Percentiles rank a stretch among this genome's conserved stretches.
Conservation (phyloP, 495 filamentous ascomycete genomes). For the Penicillium longicatenatum region DNA sequence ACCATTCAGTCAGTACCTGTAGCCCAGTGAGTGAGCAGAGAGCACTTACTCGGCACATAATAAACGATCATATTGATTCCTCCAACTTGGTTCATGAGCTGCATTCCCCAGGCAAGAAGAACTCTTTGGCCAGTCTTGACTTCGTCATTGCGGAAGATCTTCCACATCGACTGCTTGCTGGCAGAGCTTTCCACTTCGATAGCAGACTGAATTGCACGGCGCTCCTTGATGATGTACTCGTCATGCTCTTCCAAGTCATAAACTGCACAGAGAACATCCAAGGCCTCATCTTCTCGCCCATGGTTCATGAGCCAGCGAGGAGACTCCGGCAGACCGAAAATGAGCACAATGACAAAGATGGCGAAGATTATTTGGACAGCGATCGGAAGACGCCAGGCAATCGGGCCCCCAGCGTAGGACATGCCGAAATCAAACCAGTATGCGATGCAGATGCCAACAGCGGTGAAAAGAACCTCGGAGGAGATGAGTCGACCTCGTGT, state of each 20-base stretch:
- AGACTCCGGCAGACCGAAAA: conserved; percentile 46
- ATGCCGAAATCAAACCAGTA: conserved; percentile 56
- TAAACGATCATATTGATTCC: conserved; percentile 59
- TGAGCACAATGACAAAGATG: conserved; percentile 39
- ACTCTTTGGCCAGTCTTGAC: conserved; percentile 56
- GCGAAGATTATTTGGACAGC: conserved; percentile 49
- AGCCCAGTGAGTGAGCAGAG: background rate
- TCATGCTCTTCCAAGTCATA: conserved; percentile 45
- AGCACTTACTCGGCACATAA: conserved; percentile 17
- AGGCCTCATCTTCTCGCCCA: conserved; percentile 48
- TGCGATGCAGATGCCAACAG: conserved; percentile 43
- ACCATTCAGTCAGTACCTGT: conserved; percentile 12
- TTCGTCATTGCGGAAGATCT: conserved; percentile 52
- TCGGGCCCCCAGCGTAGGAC: conserved; percentile 38
- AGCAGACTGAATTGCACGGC: conserved; percentile 48
- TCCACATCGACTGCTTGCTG: conserved; percentile 43
- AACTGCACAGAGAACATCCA: conserved; percentile 54
- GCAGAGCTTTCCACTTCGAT: conserved; percentile 45
- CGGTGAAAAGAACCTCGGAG: conserved; percentile 47
- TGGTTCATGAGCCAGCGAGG: conserved; percentile 49
- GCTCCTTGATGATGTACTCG: conserved; percentile 46
- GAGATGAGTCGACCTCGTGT: conserved; percentile 47
- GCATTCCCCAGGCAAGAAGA: conserved; percentile 52
- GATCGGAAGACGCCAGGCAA: conserved; percentile 52
- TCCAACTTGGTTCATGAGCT: conserved; percentile 52